Evolutionary conservation across 257 asterid species (phyloP).

Genomic region (Nicotiana sylvestris): DNA sequence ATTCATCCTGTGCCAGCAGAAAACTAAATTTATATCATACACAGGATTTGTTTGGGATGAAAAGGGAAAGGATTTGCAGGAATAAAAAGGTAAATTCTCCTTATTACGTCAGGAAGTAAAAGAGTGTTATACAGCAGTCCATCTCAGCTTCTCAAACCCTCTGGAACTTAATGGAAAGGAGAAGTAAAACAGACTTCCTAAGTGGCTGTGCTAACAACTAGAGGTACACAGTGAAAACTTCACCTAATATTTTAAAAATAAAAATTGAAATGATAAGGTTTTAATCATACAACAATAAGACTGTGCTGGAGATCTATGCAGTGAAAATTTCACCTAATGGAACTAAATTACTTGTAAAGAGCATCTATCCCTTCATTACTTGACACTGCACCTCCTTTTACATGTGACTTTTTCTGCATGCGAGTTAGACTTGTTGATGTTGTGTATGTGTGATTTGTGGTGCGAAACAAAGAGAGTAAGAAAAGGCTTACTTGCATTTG

Average conservation of each 20-base stretch:
- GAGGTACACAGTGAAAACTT: background rate
- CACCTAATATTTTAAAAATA: background rate
- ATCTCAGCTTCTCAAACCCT: background rate
- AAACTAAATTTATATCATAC: background rate
- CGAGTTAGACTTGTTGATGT: background rate
- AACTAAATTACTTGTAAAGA: background rate
- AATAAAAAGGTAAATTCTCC: background rate
- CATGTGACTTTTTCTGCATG: background rate
- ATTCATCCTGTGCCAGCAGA: background rate
- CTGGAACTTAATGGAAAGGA: background rate
- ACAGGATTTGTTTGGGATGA: slow-evolving; percentile 1
- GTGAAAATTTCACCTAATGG: background rate
- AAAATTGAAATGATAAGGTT: too few species aligned
- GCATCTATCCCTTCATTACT: background rate
- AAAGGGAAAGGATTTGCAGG: background rate
- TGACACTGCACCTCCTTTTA: background rate
- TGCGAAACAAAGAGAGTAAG: slow-evolving; percentile 14
- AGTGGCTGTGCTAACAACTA: background rate
- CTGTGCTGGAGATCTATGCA: background rate
- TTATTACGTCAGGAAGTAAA: background rate
- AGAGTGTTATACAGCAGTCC: background rate
- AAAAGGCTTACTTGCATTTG: slow-evolving; percentile 64
- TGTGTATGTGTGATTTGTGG: slow-evolving; percentile 3
- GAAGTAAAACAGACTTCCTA: background rate
- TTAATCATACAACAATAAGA: too few species aligned